Conservation (phyloP, 1,139 yeast species). For the Yamadazyma triangularis region DNA sequence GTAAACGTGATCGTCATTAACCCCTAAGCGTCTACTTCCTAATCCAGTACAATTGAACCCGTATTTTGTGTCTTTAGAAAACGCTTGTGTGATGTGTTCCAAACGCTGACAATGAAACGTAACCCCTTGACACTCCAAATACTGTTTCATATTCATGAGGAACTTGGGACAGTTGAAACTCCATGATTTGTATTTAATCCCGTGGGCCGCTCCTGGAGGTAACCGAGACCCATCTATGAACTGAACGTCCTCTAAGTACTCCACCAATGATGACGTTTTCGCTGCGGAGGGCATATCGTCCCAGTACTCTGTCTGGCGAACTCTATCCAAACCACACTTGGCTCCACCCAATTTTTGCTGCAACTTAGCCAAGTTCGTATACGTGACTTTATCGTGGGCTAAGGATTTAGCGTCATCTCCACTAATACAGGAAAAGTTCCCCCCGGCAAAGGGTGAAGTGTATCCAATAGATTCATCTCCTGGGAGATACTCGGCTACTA, state of each 20-base stretch:
- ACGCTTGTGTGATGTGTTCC: conserved; percentile 54
- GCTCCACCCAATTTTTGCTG: conserved; percentile 12
- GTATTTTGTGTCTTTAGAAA: conserved; percentile 29
- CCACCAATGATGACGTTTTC: conserved; percentile 6
- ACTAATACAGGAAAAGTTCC: conserved; percentile 11
- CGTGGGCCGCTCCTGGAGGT: conserved; percentile 41
- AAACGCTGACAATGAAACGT: conserved; percentile 15
- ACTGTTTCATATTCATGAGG: conserved; percentile 6
- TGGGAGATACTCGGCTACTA: conserved; percentile 18
- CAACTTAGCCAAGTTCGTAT: conserved; percentile 11
- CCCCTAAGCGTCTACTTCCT: conserved; percentile 57
- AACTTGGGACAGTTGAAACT: conserved; percentile 55
- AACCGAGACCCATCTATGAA: conserved; percentile 2
- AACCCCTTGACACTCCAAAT: conserved; percentile 10
- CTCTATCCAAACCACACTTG: conserved; percentile 10
- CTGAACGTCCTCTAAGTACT: conserved; percentile 10
- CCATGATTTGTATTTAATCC: conserved; percentile 55
- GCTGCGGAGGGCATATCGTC: conserved; percentile 7
- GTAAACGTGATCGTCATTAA: conserved; percentile 47
- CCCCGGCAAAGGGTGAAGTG: conserved; percentile 24
- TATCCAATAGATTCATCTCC: conserved; percentile 19
- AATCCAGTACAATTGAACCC: conserved; percentile 75
- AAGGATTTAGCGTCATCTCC: conserved; percentile 5
- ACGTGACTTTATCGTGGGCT: conserved; percentile 13
- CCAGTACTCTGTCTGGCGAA: conserved; percentile 10